Evolutionary conservation across 2,329 filamentous ascomycete species (phyloP).

Genomic region (Triangularia setosa): DNA sequence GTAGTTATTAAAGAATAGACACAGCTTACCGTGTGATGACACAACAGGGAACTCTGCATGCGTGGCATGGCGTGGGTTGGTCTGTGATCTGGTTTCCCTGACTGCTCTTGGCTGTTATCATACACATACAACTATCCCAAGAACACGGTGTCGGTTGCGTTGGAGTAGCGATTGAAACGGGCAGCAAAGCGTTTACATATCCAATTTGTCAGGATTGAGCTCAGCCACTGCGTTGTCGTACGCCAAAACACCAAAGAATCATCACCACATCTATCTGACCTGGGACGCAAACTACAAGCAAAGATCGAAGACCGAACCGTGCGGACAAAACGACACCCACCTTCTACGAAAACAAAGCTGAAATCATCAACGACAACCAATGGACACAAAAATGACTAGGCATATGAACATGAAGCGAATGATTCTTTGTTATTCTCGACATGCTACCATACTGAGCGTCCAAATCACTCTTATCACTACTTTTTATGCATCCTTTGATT

Average conservation of each 20-base stretch:
- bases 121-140: not conserved
- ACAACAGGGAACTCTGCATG: not conserved
- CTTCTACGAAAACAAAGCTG: too few relatives aligned
- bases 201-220: not conserved
- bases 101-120: not conserved
- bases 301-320: too few relatives aligned
- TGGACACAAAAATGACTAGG: too few relatives aligned
- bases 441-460: too few relatives aligned
- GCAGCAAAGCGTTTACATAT: not conserved
- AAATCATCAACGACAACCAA: too few relatives aligned
- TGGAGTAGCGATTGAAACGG: not conserved
- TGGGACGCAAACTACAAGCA: too few relatives aligned
- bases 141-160: not conserved
- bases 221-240: not conserved
- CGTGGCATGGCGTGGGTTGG: not conserved
- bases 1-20: not conserved
- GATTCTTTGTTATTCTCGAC: too few relatives aligned
- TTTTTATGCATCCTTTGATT: too few relatives aligned
- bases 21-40: not conserved
- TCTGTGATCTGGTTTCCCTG: not conserved
- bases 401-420: too few relatives aligned
- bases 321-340: too few relatives aligned
- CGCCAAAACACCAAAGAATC: not conserved
- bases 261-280: too few relatives aligned
- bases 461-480: too few relatives aligned